Conservation (phyloP, 805 yeast species). For the Wilhelminamyces savonicus region DNA sequence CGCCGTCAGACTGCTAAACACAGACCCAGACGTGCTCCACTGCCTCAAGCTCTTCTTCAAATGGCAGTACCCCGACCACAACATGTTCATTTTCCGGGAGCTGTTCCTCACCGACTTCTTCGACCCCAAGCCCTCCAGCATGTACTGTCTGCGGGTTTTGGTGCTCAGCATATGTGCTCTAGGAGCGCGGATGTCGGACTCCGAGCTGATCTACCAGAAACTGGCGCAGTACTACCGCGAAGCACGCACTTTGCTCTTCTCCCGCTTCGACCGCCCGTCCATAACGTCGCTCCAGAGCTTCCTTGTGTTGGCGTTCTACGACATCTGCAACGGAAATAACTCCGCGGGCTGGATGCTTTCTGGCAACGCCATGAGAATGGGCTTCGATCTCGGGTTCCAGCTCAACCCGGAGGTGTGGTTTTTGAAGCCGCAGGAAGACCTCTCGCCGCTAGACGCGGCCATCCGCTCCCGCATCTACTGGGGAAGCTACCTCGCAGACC, state of each 20-base stretch:
- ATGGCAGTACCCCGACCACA: slow-evolving; percentile 64
- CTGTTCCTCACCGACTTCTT: slow-evolving; percentile 57
- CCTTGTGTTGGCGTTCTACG: slow-evolving; percentile 54
- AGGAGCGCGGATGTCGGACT: slow-evolving; percentile 47
- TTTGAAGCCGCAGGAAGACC: slow-evolving; percentile 27
- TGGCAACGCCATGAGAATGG: slow-evolving; percentile 60
- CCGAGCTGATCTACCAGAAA: slow-evolving; percentile 32
- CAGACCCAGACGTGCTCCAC: slow-evolving; percentile 18
- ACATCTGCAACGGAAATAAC: slow-evolving; percentile 53
- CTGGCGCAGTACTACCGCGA: slow-evolving; percentile 41
- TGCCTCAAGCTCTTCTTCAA: slow-evolving; percentile 44
- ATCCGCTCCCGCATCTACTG: slow-evolving; percentile 58
- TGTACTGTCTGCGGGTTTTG: slow-evolving; percentile 50
- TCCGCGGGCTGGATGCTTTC: slow-evolving; percentile 59
- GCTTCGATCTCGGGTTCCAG: slow-evolving; percentile 60
- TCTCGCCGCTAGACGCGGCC: slow-evolving; percentile 46
- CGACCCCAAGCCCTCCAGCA: slow-evolving; percentile 43
- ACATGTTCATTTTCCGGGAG: slow-evolving; percentile 58
- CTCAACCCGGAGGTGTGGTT: slow-evolving; percentile 58
- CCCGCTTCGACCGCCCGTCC: slow-evolving; percentile 37
- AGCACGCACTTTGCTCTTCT: slow-evolving; percentile 38
- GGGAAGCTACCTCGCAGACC: slow-evolving; percentile 65
- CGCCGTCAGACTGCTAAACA: slow-evolving; percentile 4
- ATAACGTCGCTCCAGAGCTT: slow-evolving; percentile 55
- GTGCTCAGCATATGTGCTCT: slow-evolving; percentile 53